Conservation (phyloP, 768 basidiomycete genomes). For the Mycena polygramma region DNA sequence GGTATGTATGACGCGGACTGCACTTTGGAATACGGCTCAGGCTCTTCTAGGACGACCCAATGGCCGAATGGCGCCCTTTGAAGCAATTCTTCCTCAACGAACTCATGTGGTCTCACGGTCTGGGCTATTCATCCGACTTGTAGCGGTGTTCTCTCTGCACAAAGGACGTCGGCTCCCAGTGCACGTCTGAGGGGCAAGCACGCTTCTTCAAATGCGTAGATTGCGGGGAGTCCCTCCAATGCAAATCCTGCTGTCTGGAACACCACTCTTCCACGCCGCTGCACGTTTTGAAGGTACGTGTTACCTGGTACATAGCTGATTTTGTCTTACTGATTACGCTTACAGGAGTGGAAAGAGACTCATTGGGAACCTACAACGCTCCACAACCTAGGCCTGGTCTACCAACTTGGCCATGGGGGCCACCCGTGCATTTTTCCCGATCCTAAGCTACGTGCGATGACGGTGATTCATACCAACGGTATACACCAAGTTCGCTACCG, state of each 20-base stretch:
- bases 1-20: too few relatives aligned
- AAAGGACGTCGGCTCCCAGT: too few relatives aligned
- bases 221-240: conserved; percentile 17
- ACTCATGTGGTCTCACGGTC: too few relatives aligned
- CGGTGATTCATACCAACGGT: conserved; percentile 19
- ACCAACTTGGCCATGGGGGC: conserved; percentile 35
- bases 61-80: too few relatives aligned
- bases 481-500: conserved; percentile 25
- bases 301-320: neutral
- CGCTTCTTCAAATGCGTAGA: conserved; percentile 9
- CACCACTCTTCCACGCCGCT: neutral
- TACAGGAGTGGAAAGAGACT: conserved; percentile 29
- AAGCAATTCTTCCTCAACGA: too few relatives aligned
- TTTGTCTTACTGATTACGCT: neutral
- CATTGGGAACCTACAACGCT: conserved; percentile 23
- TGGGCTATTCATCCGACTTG: too few relatives aligned
- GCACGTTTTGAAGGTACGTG: neutral
- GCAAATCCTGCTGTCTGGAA: neutral
- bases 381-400: conserved; percentile 15
- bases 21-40: too few relatives aligned
- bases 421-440: conserved; percentile 8
- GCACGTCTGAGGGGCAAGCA: too few relatives aligned
- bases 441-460: conserved; percentile 1
- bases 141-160: too few relatives aligned
- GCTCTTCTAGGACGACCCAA: too few relatives aligned